These are phyloP conservation scores for Cornus kousa DNA, from an alignment of 148 eudicot species.

Conservation along the genomic window DNA sequence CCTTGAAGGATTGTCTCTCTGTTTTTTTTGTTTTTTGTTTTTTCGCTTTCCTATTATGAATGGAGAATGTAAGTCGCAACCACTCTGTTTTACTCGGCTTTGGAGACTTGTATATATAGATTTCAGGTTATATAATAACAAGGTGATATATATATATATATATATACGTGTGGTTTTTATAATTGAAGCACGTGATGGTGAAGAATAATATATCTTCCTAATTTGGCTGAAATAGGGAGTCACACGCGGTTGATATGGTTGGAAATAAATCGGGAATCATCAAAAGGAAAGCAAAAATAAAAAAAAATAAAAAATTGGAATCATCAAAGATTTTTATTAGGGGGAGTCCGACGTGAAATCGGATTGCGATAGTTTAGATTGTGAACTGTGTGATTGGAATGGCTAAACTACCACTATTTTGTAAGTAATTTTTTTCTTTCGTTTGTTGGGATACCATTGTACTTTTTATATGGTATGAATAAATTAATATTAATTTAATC, in stretches of 20 bases:
- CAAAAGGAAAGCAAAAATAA: no score
- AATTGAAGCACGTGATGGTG: conserved; percentile 56
- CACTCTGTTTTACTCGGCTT: no score
- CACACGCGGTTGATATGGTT: conserved; percentile 17
- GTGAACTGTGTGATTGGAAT: neutral
- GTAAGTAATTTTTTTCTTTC: no score
- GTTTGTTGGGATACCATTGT: no score
- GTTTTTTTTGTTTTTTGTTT: neutral
- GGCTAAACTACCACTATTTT: neutral
- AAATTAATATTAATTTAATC: no score
- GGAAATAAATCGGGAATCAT: neutral
- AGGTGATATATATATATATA: neutral
- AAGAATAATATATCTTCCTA: conserved; percentile 21
- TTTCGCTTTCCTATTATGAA: no score
- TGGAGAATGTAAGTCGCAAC: neutral
- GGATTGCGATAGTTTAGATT: neutral
- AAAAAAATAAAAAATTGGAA: no score
- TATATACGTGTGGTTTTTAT: neutral
- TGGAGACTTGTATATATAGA: conserved; percentile 10
- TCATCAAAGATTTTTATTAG: neutral
- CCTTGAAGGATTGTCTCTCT: neutral
- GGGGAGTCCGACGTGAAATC: neutral
- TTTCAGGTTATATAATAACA: neutral
- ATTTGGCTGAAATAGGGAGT: conserved; percentile 17
- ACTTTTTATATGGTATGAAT: no score